A percentile compares a stretch with the other conserved stretches of the same genome.
Conservation (phyloP, 163 green algal genomes). For the Volvox carteri region DNA sequence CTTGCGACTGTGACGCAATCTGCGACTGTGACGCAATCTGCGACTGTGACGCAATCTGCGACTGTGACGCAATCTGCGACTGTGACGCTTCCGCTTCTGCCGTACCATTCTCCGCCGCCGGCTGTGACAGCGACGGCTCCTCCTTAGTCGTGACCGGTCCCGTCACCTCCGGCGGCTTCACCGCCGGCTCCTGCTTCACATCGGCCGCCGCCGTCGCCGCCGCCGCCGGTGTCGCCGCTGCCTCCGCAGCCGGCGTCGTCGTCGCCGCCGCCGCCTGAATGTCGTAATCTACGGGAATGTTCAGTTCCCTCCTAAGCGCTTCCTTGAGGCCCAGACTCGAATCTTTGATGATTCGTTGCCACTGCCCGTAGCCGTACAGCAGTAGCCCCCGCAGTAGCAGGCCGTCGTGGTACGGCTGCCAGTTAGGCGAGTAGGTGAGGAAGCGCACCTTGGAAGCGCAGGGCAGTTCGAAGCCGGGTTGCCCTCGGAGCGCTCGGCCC, state of each 20-base stretch:
- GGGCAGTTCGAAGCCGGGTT: constrained; percentile 14
- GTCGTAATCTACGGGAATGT: constrained; percentile 58
- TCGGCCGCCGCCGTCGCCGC: background rate
- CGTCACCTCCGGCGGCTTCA: background rate
- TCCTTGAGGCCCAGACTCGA: constrained; percentile 44
- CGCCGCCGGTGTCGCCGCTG: constrained; percentile 3
- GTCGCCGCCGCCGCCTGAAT: background rate
- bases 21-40: too few relatives aligned
- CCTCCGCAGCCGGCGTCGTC: background rate
- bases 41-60: background rate
- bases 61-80: too few relatives aligned
- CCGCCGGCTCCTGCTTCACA: constrained; percentile 19
- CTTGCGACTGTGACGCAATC: background rate
- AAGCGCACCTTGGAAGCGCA: background rate
- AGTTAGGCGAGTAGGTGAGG: background rate
- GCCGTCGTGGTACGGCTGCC: constrained; percentile 42
- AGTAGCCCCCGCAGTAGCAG: constrained; percentile 51
- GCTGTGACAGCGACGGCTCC: background rate
- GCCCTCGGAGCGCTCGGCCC: background rate
- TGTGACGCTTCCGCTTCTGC: background rate
- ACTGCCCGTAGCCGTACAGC: constrained; percentile 60
- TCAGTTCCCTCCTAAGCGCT: constrained; percentile 61
- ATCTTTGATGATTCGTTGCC: constrained; percentile 60
- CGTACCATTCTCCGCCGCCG: background rate
- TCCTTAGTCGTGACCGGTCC: background rate